Evolutionary conservation across 495 filamentous ascomycete genomes (phyloP).

Genomic region (Neohortaea acidophila): DNA sequence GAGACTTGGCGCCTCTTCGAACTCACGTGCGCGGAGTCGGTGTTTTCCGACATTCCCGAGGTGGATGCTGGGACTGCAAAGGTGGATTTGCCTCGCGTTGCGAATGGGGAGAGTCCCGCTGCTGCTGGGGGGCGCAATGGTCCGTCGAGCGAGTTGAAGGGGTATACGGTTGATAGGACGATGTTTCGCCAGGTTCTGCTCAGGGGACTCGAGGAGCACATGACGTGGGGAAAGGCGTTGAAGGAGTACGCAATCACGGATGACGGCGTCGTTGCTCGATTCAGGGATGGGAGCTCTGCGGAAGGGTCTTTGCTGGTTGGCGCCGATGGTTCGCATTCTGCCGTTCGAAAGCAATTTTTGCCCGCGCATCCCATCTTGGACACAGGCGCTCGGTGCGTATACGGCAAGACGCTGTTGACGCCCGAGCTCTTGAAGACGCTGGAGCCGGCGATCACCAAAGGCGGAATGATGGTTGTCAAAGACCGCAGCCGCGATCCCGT

Average conservation of each 20-base stretch:
- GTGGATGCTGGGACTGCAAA: conserved; percentile 4
- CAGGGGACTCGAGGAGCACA: conserved; percentile 15
- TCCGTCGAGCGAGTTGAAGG: not conserved
- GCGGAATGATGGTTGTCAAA: no score
- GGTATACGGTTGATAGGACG: conserved; percentile 16
- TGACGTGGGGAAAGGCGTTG: conserved; percentile 17
- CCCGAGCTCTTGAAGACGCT: no score
- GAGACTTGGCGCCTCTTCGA: not conserved
- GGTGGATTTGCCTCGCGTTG: not conserved
- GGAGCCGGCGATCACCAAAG: no score
- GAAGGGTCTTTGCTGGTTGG: conserved; percentile 31
- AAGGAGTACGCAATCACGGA: conserved; percentile 22
- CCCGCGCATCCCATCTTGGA: conserved; percentile 30
- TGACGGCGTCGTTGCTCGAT: conserved; percentile 19
- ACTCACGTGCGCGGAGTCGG: conserved; percentile 1
- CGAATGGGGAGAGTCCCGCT: conserved; percentile 16
- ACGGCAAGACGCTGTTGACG: conserved; percentile 30
- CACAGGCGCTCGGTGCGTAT: conserved; percentile 31
- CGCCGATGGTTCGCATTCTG: conserved; percentile 32
- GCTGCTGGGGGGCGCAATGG: conserved; percentile 13
- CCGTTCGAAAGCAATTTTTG: conserved; percentile 30
- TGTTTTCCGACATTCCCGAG: conserved; percentile 18
- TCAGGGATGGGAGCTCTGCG: conserved; percentile 27
- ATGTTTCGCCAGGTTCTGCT: conserved; percentile 14
- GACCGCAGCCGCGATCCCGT: no score